Conservation (phyloP, 225 moss, liverwort and hornwort species). For the Antitrichia curtipendula region DNA sequence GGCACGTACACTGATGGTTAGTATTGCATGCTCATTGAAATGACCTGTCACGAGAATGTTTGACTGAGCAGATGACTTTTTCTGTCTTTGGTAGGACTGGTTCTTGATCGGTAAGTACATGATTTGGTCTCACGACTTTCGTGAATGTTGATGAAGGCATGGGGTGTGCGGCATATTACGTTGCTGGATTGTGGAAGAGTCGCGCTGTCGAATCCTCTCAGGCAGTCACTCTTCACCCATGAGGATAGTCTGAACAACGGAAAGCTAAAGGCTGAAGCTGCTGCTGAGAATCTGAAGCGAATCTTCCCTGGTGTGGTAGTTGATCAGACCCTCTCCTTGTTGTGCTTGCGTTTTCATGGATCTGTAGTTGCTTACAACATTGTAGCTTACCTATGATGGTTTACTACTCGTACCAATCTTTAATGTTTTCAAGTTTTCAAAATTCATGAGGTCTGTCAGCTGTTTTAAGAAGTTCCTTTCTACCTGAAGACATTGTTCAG, state of each 20-base stretch:
- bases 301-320: conserved; percentile 99
- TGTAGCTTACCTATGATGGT: too few species aligned
- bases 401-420: background rate
- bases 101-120: background rate
- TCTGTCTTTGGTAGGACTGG: background rate
- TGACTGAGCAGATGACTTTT: background rate
- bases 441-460: background rate
- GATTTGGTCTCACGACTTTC: background rate
- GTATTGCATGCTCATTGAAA: background rate
- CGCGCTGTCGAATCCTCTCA: conserved; percentile 86
- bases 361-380: background rate
- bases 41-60: background rate
- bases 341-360: background rate
- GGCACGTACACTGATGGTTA: conserved; percentile 84
- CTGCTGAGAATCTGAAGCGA: conserved; percentile 72
- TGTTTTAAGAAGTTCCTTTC: background rate
- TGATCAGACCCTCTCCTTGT: conserved; percentile 21
- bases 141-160: conserved; percentile 50
- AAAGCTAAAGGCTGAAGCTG: conserved; percentile 83
- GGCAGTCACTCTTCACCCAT: conserved; percentile 77
- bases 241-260: conserved; percentile 82
- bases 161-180: conserved; percentile 86
- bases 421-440: background rate
- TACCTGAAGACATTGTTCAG: background rate
- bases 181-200: conserved; percentile 87